These are phyloP conservation scores for Beauveria caledonica DNA, from an alignment of 2,329 filamentous ascomycete genomes.

Conservation along the genomic window DNA sequence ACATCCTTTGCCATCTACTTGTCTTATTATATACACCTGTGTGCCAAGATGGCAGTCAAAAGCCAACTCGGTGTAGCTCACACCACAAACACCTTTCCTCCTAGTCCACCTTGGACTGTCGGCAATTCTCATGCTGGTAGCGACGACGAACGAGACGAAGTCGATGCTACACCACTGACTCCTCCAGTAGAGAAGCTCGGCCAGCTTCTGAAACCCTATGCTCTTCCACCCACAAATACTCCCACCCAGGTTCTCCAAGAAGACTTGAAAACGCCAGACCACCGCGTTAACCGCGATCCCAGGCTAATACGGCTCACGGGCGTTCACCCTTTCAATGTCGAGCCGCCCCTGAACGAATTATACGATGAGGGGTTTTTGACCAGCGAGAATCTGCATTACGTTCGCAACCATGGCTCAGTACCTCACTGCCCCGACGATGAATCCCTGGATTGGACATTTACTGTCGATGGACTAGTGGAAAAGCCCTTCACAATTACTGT, in stretches of 20 bases:
- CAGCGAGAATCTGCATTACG: slow-evolving; percentile 81
- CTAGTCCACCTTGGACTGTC: slow-evolving; percentile 14
- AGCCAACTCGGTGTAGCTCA: not conserved
- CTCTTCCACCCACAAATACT: slow-evolving; percentile 59
- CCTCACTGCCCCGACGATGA: slow-evolving; percentile 65
- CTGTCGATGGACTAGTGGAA: slow-evolving; percentile 75
- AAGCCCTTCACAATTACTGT: slow-evolving; percentile 66
- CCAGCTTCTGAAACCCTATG: slow-evolving; percentile 33
- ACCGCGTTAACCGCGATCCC: slow-evolving; percentile 70
- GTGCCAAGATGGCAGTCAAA: not conserved
- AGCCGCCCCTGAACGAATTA: slow-evolving; percentile 70
- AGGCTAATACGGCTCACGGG: slow-evolving; percentile 81
- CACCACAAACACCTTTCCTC: not conserved
- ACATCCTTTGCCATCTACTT: not conserved
- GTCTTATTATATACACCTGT: not conserved
- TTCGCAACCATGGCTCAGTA: slow-evolving; percentile 81
- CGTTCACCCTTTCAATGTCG: slow-evolving; percentile 84
- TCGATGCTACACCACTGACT: not conserved
- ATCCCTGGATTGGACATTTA: slow-evolving; percentile 72
- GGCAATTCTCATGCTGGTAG: slow-evolving; percentile 26
- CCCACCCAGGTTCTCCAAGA: slow-evolving; percentile 58
- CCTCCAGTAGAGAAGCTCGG: slow-evolving; percentile 13
- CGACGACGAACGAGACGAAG: slow-evolving; percentile 19
- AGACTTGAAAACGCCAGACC: slow-evolving; percentile 77
- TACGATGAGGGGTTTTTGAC: slow-evolving; percentile 80